Evolutionary conservation across 345 rosid genomes (phyloP).

Genomic region (Combretum micranthum): DNA sequence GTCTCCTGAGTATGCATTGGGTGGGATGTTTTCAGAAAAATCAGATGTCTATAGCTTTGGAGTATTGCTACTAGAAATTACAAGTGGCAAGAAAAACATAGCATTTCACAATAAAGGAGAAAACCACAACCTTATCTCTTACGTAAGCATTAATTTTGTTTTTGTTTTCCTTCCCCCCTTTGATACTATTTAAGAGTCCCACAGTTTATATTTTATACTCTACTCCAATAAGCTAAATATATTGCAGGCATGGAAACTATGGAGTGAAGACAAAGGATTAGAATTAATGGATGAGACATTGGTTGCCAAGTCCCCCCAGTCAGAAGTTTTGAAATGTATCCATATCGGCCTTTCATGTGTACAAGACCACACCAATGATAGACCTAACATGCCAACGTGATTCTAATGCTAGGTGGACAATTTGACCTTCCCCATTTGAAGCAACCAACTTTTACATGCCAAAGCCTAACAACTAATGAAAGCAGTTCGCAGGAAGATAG

Average conservation of each 20-base stretch:
- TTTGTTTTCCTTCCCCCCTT: no score
- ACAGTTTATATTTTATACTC: no score
- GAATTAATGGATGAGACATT: no score
- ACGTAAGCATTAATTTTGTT: no score
- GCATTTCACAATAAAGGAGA: background rate
- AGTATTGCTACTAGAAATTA: slow-evolving; percentile 20
- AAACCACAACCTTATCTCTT: slow-evolving; percentile 7
- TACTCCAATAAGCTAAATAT: background rate
- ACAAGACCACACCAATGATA: slow-evolving; percentile 16
- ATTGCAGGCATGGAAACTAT: slow-evolving; percentile 5
- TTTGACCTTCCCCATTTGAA: background rate
- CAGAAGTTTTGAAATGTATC: slow-evolving; percentile 15
- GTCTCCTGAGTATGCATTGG: no score
- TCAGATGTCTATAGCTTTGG: no score
- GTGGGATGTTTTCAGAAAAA: no score
- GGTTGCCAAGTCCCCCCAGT: background rate
- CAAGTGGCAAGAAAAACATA: slow-evolving; percentile 14
- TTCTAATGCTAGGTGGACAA: slow-evolving; percentile 16
- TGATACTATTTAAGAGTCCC: no score
- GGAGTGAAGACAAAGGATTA: background rate
- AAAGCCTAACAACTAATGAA: background rate
- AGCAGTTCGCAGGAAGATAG: no score
- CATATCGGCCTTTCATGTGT: slow-evolving; percentile 24
- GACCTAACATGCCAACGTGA: slow-evolving; percentile 15
- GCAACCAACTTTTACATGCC: background rate